phyloP scores from a whole-genome alignment of 129 eudicot genomes.

The Logfia minima region DNA sequence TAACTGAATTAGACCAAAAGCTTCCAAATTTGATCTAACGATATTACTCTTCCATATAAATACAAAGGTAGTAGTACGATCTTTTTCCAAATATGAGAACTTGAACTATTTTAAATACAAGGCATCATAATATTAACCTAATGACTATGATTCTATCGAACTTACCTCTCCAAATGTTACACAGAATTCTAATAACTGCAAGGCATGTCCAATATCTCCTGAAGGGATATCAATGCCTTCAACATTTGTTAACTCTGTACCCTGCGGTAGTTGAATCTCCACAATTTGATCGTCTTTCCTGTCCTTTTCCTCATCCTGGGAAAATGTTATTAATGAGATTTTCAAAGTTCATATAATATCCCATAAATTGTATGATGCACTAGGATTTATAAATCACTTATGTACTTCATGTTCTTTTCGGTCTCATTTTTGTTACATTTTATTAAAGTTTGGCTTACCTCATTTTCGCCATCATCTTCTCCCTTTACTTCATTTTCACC shows the following conservation, averaged over 20 bases:
- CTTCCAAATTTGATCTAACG: conserved; percentile 9
- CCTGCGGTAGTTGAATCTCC: conserved; percentile 49
- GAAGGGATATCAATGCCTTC: conserved; percentile 49
- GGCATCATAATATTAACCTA: not conserved
- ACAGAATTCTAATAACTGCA: conserved; percentile 66
- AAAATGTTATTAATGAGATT: not conserved
- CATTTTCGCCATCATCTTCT: conserved; percentile 12
- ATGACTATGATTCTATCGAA: not conserved
- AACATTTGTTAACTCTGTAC: conserved; percentile 44
- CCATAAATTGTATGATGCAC: conserved; percentile 8
- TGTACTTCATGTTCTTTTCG: conserved; percentile 12
- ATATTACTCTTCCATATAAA: not conserved
- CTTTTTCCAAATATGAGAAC: conserved; percentile 17
- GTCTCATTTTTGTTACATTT: not conserved
- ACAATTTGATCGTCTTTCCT: conserved; percentile 18
- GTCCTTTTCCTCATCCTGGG: conserved; percentile 31
- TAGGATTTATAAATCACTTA: not conserved
- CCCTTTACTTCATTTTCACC: conserved; percentile 26
- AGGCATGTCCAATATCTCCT: conserved; percentile 59
- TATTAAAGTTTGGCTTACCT: conserved; percentile 24
- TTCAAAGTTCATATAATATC: not conserved
- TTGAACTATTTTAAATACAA: not conserved
- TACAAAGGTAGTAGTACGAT: not conserved
- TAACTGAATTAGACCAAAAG: conserved; percentile 10
- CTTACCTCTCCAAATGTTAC: conserved; percentile 65